Evolutionary conservation across 805 yeast species (phyloP), one percentile per base, ranked within the genome.

Genomic region (Spathaspora hagerdaliae): DNA sequence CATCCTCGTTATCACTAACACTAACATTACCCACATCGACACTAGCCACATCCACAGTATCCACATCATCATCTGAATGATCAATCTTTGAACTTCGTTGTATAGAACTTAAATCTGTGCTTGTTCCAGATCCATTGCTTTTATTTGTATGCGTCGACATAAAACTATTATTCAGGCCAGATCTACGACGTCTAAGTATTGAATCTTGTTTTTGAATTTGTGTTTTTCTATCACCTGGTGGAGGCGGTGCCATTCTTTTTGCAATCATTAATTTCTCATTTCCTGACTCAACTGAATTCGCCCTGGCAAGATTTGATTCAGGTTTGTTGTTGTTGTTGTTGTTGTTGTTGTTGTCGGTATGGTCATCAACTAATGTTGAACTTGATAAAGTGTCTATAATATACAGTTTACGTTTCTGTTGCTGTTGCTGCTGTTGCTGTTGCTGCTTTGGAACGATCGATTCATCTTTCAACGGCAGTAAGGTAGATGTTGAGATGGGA

Each of bases 191-290:
- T 33, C 42, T 46, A 43, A 36, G 42, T 41, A 40, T 47, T 48
- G 39, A 51, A 43, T 29, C 36, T 38, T 24, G 39, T 42, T 48
- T 29, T 46, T 5, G 49, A 41, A 31, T 51, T 41, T 36, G 39
- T 46, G 39, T 27, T 47, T 39, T 42, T 13, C 37, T 39, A 13
- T 39, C 44, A 36, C 51, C 53, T 53, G 89, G 87, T 4, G 89
- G 87, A 6, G 84, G 85, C 0, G 89, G 90, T 0, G 89, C 85
- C 10, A 75, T 80, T 54, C 96, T 67, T 47, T 74, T 77, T 0
- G 96, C 94, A 8, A 85, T 79, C 19, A 86, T 67, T 45, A 71
- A 15, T n/a, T 60, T 26, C 9, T 26, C 37, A 15, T n/a, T 27
- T 10, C 42, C 26, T 7, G 36, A 13, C 3, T 35, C 38, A 10